These are phyloP conservation scores for Phytophthora multivora DNA, from an alignment of 352 stramenopile species.

Conservation along the genomic window DNA sequence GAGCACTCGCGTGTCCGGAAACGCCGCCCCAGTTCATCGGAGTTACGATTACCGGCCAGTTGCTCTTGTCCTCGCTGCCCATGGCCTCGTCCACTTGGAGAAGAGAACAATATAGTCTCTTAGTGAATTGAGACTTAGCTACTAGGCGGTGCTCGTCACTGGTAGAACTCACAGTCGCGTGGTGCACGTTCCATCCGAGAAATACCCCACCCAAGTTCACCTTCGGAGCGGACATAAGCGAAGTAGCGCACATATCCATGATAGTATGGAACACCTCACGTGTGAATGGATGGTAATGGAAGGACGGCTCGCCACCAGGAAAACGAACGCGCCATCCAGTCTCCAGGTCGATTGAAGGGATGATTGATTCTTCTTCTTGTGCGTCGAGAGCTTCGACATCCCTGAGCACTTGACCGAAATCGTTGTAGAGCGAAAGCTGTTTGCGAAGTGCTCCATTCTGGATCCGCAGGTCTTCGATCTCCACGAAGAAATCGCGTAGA, in stretches of 20 bases:
- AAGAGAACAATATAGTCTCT: conserved; percentile 4
- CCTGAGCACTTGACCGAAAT: conserved; percentile 12
- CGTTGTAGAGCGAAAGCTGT: conserved; percentile 16
- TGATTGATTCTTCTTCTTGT: not conserved
- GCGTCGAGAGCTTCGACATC: not conserved
- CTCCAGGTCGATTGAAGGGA: not conserved
- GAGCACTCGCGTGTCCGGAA: conserved; percentile 5
- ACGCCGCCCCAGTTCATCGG: conserved; percentile 26
- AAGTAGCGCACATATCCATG: conserved; percentile 17
- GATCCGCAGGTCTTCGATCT: conserved; percentile 29
- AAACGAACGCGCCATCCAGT: conserved; percentile 10
- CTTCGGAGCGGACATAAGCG: not conserved
- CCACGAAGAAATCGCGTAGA: conserved; percentile 24
- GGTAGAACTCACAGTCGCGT: not conserved
- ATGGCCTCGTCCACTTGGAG: conserved; percentile 7
- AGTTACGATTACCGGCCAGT: conserved; percentile 24
- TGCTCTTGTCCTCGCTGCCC: conserved; percentile 15
- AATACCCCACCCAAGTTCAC: not conserved
- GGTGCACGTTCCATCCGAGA: conserved; percentile 8
- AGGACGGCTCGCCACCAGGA: not conserved
- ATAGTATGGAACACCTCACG: not conserved
- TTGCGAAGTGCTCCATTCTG: conserved; percentile 33
- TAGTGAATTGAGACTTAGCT: conserved; percentile 11
- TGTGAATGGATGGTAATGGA: conserved; percentile 6
- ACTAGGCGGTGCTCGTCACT: not conserved